These are phyloP conservation scores for Blastocystis sp. DNA, from an alignment of 352 stramenopile genomes.

Conservation along the genomic window DNA sequence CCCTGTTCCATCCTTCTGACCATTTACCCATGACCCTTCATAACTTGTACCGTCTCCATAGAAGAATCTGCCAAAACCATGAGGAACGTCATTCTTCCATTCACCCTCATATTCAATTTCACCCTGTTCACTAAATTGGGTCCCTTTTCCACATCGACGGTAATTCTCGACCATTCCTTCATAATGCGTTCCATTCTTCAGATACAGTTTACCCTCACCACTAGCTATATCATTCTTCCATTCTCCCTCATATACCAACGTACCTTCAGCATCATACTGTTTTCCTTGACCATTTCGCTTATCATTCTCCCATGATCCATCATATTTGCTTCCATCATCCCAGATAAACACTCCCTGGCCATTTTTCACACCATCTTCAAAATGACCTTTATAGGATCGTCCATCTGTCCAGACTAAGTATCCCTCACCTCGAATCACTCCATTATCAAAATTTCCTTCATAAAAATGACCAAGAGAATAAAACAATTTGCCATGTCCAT, in stretches of 20 bases:
- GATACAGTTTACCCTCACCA: slow-evolving; percentile 15
- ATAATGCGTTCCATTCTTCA: background rate
- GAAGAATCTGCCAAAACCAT: slow-evolving; percentile 51
- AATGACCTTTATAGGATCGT: background rate
- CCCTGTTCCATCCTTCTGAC: slow-evolving; percentile 43
- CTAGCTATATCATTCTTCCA: slow-evolving; percentile 36
- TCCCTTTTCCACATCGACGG: background rate
- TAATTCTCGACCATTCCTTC: slow-evolving; percentile 15
- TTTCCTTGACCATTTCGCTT: slow-evolving; percentile 55
- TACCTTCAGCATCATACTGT: slow-evolving; percentile 4
- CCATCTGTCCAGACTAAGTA: slow-evolving; percentile 22
- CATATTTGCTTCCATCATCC: background rate
- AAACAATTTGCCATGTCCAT: slow-evolving; percentile 27
- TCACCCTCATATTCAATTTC: slow-evolving; percentile 39
- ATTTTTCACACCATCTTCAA: slow-evolving; percentile 36
- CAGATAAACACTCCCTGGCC: slow-evolving; percentile 4
- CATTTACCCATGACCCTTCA: slow-evolving; percentile 44
- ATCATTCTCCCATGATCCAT: slow-evolving; percentile 26
- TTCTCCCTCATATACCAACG: background rate
- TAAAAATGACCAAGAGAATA: slow-evolving; percentile 42
- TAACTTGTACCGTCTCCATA: slow-evolving; percentile 10
- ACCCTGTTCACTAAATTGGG: background rate
- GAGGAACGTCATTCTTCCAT: slow-evolving; percentile 41
- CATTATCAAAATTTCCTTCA: slow-evolving; percentile 23
- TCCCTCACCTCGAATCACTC: background rate